Percentiles rank a stretch among this genome's conserved stretches.
Conservation (phyloP, 805 yeast species). For the Schwanniomyces occidentalis region DNA sequence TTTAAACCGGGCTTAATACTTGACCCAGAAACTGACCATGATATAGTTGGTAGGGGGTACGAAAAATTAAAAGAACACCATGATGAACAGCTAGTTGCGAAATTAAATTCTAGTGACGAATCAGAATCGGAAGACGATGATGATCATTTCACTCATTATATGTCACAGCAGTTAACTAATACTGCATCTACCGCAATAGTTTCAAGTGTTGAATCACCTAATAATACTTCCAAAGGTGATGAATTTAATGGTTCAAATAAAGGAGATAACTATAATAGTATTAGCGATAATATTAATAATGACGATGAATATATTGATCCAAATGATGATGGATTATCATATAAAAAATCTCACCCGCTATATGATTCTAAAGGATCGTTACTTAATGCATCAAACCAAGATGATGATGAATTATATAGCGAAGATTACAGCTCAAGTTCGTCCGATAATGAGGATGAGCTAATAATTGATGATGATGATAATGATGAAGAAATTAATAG, state of each 20-base stretch:
- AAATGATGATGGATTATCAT: constrained; percentile 77
- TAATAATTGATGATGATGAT: constrained; percentile 17
- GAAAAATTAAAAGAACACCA: constrained; percentile 20
- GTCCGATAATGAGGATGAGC: constrained; percentile 31
- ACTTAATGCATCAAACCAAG: constrained; percentile 11
- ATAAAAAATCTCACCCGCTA: constrained; percentile 62
- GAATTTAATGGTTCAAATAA: constrained; percentile 22
- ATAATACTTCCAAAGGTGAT: constrained; percentile 34
- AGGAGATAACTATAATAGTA: constrained; percentile 17
- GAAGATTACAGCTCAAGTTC: constrained; percentile 33
- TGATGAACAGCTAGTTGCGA: not conserved
- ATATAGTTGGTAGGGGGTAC: constrained; percentile 26
- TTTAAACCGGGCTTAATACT: constrained; percentile 28
- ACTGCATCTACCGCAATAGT: constrained; percentile 40
- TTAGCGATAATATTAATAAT: constrained; percentile 19
- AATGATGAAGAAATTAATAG: constrained; percentile 18
- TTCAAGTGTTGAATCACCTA: constrained; percentile 47
- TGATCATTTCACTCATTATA: constrained; percentile 67
- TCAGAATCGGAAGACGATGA: constrained; percentile 43
- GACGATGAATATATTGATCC: constrained; percentile 76
- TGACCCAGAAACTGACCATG: constrained; percentile 31
- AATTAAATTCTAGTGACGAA: constrained; percentile 28
- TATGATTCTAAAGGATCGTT: constrained; percentile 46
- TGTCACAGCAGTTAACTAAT: constrained; percentile 71
- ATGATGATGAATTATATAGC: constrained; percentile 25